These are phyloP conservation scores for Tuber borchii DNA, from an alignment of 495 filamentous ascomycete species.

Conservation along the genomic window DNA sequence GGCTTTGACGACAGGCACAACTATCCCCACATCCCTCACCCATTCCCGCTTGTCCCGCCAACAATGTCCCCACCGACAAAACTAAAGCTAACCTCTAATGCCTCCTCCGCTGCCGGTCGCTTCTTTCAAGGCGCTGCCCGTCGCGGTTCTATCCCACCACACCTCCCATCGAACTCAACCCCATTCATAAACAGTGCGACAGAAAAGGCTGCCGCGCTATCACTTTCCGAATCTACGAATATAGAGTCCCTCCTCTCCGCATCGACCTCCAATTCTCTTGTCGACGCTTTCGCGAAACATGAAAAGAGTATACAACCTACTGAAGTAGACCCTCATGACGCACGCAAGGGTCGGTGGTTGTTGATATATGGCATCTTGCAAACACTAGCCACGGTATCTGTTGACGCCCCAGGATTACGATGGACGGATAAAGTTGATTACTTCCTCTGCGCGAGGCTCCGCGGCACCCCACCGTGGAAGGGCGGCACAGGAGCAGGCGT, in stretches of 20 bases:
- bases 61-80: constrained; percentile 44
- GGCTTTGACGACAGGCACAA: constrained; percentile 59
- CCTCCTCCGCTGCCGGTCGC: constrained; percentile 38
- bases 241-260: constrained; percentile 57
- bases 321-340: constrained; percentile 52
- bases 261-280: constrained; percentile 47
- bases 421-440: constrained; percentile 58
- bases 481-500: constrained; percentile 43
- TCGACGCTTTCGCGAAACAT: constrained; percentile 58
- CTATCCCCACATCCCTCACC: constrained; percentile 62
- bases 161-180: constrained; percentile 1
- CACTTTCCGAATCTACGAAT: constrained; percentile 63
- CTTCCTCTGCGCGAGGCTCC: constrained; percentile 56
- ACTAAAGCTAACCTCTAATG: constrained; percentile 36
- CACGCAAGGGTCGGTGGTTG: constrained; percentile 64
- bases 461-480: constrained; percentile 57
- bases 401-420: constrained; percentile 56
- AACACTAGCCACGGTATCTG: constrained; percentile 59
- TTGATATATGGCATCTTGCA: constrained; percentile 67
- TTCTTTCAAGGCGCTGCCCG: constrained; percentile 33
- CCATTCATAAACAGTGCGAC: constrained; percentile 18
- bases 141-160: constrained; percentile 19
- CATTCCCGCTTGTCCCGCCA: constrained; percentile 59
- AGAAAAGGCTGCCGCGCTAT: constrained; percentile 49
- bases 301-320: constrained; percentile 54